Conservation (phyloP, 768 basidiomycete species). For the Rhodotorula toruloides region DNA sequence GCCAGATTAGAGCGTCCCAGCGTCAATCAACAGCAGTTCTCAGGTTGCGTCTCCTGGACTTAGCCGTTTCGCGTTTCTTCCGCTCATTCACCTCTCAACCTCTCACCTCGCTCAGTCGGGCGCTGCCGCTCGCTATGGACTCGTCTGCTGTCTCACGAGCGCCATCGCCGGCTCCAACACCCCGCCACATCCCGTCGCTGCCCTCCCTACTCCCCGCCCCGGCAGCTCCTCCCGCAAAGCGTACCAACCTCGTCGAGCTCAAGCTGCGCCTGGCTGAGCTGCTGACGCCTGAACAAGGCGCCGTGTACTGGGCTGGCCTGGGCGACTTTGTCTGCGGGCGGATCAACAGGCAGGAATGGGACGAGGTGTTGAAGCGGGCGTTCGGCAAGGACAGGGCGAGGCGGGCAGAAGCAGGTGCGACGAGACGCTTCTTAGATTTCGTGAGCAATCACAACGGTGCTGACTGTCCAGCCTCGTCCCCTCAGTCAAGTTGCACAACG, state of each 20-base stretch:
- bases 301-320: conserved; percentile 40
- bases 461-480: not conserved
- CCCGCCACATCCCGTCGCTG: no score
- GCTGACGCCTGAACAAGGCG: conserved; percentile 12
- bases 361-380: conserved; percentile 21
- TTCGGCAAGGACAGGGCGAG: not conserved
- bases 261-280: conserved; percentile 39
- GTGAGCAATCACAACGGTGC: no score
- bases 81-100: no score
- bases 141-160: no score
- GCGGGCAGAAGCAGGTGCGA: conserved; percentile 7
- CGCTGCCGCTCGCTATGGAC: no score
- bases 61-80: no score
- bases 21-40: no score
- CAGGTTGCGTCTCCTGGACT: no score
- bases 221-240: conserved; percentile 7
- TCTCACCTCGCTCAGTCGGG: no score
- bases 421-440: not conserved
- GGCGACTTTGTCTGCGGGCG: conserved; percentile 35
- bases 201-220: conserved; percentile 35
- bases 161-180: no score
- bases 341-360: conserved; percentile 38
- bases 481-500: conserved; percentile 40
- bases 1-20: no score
- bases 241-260: conserved; percentile 38